Conservation (phyloP, 2,329 filamentous ascomycete genomes). For the Chaetomiaceae sp. region DNA sequence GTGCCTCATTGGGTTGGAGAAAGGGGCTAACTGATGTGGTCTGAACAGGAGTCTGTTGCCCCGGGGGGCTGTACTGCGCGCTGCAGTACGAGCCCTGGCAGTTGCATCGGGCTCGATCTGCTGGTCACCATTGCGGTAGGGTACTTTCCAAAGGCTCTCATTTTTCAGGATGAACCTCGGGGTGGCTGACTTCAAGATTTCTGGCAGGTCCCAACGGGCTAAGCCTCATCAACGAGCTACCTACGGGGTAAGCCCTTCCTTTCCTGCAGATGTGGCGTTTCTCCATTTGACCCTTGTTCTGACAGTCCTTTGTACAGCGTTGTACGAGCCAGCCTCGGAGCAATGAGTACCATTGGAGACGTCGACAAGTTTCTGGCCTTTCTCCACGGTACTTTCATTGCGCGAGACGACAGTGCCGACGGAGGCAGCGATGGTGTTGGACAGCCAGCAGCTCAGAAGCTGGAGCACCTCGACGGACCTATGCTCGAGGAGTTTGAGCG, state of each 20-base stretch:
- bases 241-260: conserved; percentile 43
- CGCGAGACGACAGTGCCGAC: conserved; percentile 14
- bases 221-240: conserved; percentile 48
- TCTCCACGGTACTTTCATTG: conserved; percentile 36
- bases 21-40: too few species aligned
- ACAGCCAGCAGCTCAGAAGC: neutral
- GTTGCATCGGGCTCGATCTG: conserved; percentile 49
- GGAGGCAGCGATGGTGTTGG: neutral
- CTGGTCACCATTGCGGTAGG: conserved; percentile 51
- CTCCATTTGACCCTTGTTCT: too few species aligned
- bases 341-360: conserved; percentile 55
- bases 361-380: conserved; percentile 47
- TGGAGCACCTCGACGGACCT: neutral
- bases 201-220: conserved; percentile 41
- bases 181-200: neutral
- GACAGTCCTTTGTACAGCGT: conserved; percentile 37
- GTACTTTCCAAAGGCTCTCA: neutral
- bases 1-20: too few species aligned
- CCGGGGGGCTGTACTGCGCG: conserved; percentile 43
- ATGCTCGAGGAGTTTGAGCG: neutral
- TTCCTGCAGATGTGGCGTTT: too few species aligned
- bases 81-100: conserved; percentile 50
- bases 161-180: too few species aligned
- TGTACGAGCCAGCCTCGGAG: conserved; percentile 56
- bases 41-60: conserved; percentile 46